Evolutionary conservation across 176 grass and related monocot species (phyloP).

Genomic region (Avena atlantica): DNA sequence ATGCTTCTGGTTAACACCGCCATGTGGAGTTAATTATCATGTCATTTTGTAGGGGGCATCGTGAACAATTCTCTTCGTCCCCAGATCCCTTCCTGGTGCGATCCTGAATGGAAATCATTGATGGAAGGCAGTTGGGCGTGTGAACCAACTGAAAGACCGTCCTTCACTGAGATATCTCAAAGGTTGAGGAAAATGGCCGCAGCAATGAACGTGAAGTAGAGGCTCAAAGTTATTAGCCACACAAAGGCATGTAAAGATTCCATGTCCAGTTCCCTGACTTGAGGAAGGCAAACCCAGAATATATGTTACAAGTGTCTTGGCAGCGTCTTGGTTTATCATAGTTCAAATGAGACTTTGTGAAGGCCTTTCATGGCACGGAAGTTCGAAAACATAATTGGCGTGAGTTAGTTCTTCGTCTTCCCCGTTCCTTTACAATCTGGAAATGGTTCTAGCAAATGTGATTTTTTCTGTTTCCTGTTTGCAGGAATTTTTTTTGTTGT

Average conservation of each 20-base stretch:
- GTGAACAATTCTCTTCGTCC: slow-evolving; percentile 83
- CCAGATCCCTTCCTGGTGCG: slow-evolving; percentile 91
- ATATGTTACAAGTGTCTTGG: slow-evolving; percentile 33
- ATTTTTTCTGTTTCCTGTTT: slow-evolving; percentile 20
- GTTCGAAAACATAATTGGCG: slow-evolving; percentile 37
- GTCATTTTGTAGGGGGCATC: slow-evolving; percentile 68
- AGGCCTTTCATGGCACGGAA: slow-evolving; percentile 25
- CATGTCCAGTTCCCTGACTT: slow-evolving; percentile 31
- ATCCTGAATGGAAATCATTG: slow-evolving; percentile 97
- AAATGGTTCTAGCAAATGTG: slow-evolving; percentile 19
- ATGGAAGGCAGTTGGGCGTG: slow-evolving; percentile 89
- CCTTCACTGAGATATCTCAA: slow-evolving; percentile 95
- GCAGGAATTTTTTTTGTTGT: slow-evolving; percentile 35
- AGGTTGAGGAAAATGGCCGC: slow-evolving; percentile 92
- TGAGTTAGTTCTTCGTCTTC: slow-evolving; percentile 18
- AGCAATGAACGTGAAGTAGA: slow-evolving; percentile 85
- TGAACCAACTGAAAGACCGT: slow-evolving; percentile 82
- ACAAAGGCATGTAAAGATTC: slow-evolving; percentile 17
- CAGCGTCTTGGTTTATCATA: slow-evolving; percentile 36
- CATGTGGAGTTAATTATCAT: slow-evolving; percentile 36
- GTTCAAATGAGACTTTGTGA: slow-evolving; percentile 35
- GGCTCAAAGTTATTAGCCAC: slow-evolving; percentile 5
- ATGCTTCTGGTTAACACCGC: neutral
- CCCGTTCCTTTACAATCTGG: neutral
- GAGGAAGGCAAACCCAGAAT: slow-evolving; percentile 38